Conservation (phyloP, 2,329 filamentous ascomycete genomes). For the Thielaviopsis populi region DNA sequence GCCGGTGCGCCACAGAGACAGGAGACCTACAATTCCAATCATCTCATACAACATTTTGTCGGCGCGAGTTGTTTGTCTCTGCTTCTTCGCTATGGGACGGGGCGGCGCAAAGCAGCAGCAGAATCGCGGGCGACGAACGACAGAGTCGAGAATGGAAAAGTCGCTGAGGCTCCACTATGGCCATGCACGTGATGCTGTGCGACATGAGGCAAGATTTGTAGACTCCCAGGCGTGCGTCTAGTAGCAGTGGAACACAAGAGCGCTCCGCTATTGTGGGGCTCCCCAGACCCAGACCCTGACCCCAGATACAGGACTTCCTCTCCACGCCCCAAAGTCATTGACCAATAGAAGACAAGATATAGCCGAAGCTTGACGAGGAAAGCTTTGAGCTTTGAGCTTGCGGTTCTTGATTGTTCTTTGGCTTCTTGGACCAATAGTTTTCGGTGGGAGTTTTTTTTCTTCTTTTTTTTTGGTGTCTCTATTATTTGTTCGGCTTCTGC, state of each 20-base stretch:
- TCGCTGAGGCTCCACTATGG: background rate
- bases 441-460: background rate
- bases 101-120: background rate
- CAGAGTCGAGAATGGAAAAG: background rate
- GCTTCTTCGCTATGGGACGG: background rate
- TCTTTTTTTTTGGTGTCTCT: background rate
- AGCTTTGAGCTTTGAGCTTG: background rate
- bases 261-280: background rate
- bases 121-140: background rate
- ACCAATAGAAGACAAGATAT: background rate
- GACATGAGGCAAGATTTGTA: background rate
- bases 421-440: background rate
- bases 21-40: conserved; percentile 70
- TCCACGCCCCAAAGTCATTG: background rate
- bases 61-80: background rate
- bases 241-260: background rate
- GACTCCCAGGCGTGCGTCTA: background rate
- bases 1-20: background rate
- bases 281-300: background rate
- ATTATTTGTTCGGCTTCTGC: too few relatives aligned
- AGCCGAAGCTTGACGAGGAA: background rate
- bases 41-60: conserved; percentile 89
- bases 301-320: background rate
- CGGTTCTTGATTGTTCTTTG: too few relatives aligned
- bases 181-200: background rate